Percentiles rank a stretch among this genome's conserved stretches.
phyloP scores from a whole-genome alignment of 441 rosid species.

The Gossypium trilobum region DNA sequence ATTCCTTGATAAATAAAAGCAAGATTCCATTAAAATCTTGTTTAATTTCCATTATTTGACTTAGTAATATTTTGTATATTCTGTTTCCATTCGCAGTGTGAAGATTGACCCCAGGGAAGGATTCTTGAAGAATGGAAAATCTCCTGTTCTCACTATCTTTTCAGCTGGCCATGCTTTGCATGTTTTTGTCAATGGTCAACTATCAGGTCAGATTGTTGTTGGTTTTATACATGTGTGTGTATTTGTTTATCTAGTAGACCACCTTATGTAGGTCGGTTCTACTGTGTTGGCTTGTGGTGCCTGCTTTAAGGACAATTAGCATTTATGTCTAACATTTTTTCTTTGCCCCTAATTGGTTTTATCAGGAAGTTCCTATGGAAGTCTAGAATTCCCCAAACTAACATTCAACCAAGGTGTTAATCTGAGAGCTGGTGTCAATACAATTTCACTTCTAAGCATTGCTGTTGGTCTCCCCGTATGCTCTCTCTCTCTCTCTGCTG shows the following conservation, averaged over 20 bases:
- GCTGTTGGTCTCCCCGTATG: conserved; percentile 94
- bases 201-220: conserved; percentile 41
- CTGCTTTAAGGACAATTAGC: neutral
- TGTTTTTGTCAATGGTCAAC: conserved; percentile 73
- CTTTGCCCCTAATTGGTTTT: conserved; percentile 10
- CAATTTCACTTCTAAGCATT: conserved; percentile 69
- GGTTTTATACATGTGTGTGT: neutral
- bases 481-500: neutral
- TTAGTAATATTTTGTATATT: conserved; percentile 11
- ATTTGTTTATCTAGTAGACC: neutral
- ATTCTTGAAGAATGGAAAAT: conserved; percentile 53
- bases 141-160: conserved; percentile 56
- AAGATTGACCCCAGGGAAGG: conserved; percentile 46
- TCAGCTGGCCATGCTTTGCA: conserved; percentile 99
- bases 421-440: conserved; percentile 70
- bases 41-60: neutral
- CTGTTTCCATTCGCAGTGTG: conserved; percentile 37
- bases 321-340: neutral
- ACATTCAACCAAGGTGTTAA: conserved; percentile 53
- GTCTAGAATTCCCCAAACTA: conserved; percentile 71
- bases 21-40: neutral
- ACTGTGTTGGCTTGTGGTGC: neutral
- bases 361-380: conserved; percentile 77
- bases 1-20: neutral
- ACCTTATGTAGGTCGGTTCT: neutral